Conservation (phyloP, 805 yeast species). For the Candida hungchunana region DNA sequence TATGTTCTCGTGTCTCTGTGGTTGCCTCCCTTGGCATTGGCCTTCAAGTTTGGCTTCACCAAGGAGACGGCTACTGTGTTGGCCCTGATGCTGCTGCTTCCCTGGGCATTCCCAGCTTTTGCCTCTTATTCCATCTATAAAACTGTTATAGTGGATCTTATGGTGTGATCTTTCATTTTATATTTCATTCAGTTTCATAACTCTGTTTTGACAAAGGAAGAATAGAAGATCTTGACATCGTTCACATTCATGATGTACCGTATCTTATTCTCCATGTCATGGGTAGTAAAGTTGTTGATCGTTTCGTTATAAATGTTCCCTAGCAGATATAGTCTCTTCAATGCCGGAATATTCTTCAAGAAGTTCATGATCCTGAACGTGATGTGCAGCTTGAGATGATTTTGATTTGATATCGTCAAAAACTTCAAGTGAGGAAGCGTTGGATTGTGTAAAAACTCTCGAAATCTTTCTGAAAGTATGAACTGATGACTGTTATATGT, state of each 20-base stretch:
- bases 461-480: conserved; percentile 33
- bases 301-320: conserved; percentile 34
- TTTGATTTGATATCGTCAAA: conserved; percentile 28
- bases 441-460: conserved; percentile 29
- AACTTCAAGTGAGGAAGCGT: conserved; percentile 24
- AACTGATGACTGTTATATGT: conserved; percentile 30
- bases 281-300: conserved; percentile 25
- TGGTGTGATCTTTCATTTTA: conserved; percentile 1
- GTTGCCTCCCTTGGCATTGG: background rate
- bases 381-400: conserved; percentile 28
- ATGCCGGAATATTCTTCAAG: conserved; percentile 29
- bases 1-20: background rate
- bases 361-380: conserved; percentile 30
- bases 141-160: background rate
- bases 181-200: background rate
- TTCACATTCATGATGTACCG: conserved; percentile 26
- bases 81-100: background rate
- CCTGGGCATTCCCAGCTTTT: background rate
- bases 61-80: background rate
- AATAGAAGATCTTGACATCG: conserved; percentile 32
- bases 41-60: background rate
- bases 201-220: conserved; percentile 25
- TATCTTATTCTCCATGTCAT: conserved; percentile 26
- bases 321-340: conserved; percentile 26
- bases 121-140: background rate